Conservation (phyloP, 2,329 filamentous ascomycete genomes). For the Fragosphaeria purpurea region DNA sequence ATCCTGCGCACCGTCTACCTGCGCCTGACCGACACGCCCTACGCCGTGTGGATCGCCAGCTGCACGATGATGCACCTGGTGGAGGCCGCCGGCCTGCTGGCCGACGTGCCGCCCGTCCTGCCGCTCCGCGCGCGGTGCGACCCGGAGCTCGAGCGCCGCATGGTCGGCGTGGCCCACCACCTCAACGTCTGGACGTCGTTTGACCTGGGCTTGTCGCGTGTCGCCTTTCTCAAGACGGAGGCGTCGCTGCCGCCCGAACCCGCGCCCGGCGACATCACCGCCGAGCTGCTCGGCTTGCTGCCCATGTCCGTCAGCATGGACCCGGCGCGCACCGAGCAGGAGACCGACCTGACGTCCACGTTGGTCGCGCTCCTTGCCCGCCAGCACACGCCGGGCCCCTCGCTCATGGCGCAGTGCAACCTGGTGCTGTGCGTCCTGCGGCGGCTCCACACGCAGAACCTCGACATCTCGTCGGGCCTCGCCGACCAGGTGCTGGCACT, state of each 20-base stretch:
- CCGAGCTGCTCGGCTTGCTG: constrained; percentile 41
- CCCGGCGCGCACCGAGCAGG: constrained; percentile 33
- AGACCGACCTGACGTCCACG: constrained; percentile 31
- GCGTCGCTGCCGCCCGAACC: constrained; percentile 26
- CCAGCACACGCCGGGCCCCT: constrained; percentile 28
- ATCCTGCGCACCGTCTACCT: constrained; percentile 43
- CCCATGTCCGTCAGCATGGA: constrained; percentile 44
- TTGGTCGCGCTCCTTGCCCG: constrained; percentile 31
- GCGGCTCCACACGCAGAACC: constrained; percentile 40
- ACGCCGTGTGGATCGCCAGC: constrained; percentile 47
- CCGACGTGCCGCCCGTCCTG: constrained; percentile 24
- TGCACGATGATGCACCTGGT: constrained; percentile 48
- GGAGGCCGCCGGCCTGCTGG: constrained; percentile 41
- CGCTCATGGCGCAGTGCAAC: constrained; percentile 42
- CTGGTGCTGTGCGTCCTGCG: constrained; percentile 46
- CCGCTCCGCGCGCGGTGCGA: constrained; percentile 19
- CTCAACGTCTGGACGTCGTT: constrained; percentile 51
- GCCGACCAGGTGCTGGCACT: constrained; percentile 38
- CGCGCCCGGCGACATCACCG: constrained; percentile 30
- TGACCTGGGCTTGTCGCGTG: constrained; percentile 44
- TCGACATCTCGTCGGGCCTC: constrained; percentile 30
- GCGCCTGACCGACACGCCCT: constrained; percentile 40
- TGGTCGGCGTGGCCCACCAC: constrained; percentile 43
- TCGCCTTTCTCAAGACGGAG: constrained; percentile 33
- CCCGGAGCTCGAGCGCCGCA: constrained; percentile 28